Evolutionary conservation across 192 early-diverging fungal species (phyloP).

Genomic region (Linnemannia hyalina): DNA sequence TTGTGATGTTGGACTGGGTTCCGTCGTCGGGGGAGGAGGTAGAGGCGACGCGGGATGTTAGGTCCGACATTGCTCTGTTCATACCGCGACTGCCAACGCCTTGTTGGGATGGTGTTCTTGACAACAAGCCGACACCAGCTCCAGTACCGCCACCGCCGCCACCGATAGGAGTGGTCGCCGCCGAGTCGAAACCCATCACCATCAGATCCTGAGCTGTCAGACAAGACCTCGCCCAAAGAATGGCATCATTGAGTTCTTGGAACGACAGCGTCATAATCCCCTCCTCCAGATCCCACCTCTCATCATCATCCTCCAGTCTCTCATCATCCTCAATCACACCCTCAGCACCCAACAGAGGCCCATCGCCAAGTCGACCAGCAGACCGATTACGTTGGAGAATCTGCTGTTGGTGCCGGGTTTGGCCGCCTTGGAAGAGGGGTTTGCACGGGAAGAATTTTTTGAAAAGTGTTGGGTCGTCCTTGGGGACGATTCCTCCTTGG

Average conservation of each 20-base stretch:
- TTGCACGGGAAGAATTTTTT: constrained; percentile 42
- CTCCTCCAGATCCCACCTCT: constrained; percentile 7
- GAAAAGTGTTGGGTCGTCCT: constrained; percentile 28
- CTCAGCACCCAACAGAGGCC: background rate
- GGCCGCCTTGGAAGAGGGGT: constrained; percentile 18
- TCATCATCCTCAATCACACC: background rate
- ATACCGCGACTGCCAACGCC: background rate
- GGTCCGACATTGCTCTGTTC: background rate
- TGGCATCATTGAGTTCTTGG: constrained; percentile 40
- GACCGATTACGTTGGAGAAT: constrained; percentile 5
- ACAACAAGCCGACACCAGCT: background rate
- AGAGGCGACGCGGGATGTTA: constrained; percentile 22
- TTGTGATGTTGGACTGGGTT: background rate
- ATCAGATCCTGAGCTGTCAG: constrained; percentile 48
- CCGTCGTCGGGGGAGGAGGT: constrained; percentile 11
- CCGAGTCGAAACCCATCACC: constrained; percentile 39
- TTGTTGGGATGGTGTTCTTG: background rate
- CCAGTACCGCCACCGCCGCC: background rate
- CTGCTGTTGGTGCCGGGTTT: constrained; percentile 8
- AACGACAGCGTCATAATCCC: constrained; percentile 27
- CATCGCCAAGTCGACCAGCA: background rate
- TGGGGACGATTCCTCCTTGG: constrained; percentile 16
- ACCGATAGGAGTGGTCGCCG: background rate
- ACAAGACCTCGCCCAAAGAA: constrained; percentile 36
- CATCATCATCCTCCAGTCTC: background rate